Conservation (phyloP, 1,139 yeast genomes). For the Meyerozyma guilliermondii region DNA sequence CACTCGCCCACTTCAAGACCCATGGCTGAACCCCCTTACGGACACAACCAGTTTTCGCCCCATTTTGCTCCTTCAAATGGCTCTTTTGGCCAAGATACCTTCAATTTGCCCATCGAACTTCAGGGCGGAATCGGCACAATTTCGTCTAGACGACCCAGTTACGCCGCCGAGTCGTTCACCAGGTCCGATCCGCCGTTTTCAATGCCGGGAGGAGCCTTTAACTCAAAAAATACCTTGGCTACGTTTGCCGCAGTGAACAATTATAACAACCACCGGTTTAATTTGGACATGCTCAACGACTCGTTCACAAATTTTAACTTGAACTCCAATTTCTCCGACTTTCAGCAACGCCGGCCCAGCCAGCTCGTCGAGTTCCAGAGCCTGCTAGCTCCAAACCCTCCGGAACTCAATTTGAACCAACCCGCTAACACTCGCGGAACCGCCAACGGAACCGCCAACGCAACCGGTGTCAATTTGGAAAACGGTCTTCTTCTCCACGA, state of each 20-base stretch:
- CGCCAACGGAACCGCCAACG: conserved; percentile 1
- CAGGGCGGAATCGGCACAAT: conserved; percentile 64
- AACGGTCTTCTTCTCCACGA: conserved; percentile 53
- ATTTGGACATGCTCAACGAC: conserved; percentile 28
- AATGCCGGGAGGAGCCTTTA: not conserved
- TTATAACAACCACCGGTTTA: conserved; percentile 14
- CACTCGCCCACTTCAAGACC: conserved; percentile 3
- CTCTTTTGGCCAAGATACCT: conserved; percentile 18
- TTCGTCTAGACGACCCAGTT: conserved; percentile 59
- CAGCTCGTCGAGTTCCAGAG: conserved; percentile 34
- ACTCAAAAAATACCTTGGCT: conserved; percentile 12
- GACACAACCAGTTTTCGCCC: conserved; percentile 3
- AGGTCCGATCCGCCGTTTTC: conserved; percentile 17
- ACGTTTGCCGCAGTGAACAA: conserved; percentile 23
- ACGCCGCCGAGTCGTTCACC: conserved; percentile 57
- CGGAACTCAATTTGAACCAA: not conserved
- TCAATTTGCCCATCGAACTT: conserved; percentile 52
- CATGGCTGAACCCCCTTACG: not conserved
- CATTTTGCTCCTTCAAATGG: conserved; percentile 2
- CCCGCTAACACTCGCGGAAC: not conserved
- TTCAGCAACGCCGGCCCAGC: conserved; percentile 42
- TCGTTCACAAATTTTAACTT: conserved; percentile 32
- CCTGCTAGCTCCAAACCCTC: conserved; percentile 7
- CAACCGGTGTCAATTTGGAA: conserved; percentile 36
- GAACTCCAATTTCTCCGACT: conserved; percentile 34